Evolutionary conservation across 1,284 basidiomycete genomes (phyloP), one percentile per base, ranked within the genome.

Genomic region (Ustilago tritici): DNA sequence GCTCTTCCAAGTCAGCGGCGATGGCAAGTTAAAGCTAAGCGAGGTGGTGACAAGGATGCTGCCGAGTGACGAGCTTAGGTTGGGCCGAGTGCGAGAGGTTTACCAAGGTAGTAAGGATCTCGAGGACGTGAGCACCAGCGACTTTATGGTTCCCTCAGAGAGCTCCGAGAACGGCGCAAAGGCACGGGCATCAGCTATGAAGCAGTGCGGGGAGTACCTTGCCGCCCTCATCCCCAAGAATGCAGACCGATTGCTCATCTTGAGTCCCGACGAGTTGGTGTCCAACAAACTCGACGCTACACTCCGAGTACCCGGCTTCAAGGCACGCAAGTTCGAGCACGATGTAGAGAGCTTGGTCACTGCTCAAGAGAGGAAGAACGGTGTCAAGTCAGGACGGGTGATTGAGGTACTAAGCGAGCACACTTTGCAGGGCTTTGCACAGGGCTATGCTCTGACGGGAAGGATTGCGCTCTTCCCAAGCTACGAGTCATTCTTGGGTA

Each of bases 201-300:
- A 93, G 85, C 89, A 89, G 2, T 88, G 92, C 28, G 93, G 91
- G 15, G 87, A 84, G 38, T 90, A 91, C 71, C 86, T 93, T 11
- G 64, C 71, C 28, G 85, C 83, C 11, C 81, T 87, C 36, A 76
- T 87, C 59, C 74, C 88, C 76, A 91, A 91, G 69, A 95, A 95
- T 85, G 91, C 91, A 1, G 88, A 88, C 32, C 88, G 89, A 0
- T 95, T 95, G 89, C 90, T 94, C 60, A 92, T 95, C 70, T 95
- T 95, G 88, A 93, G 92, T n/a, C 94, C 94, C 0, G 94, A 96
- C 81, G 93, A 94, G 81, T 89, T 95, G n/a, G 91, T 91, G 9
- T 93, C 92, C 38, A 95, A 95, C 88, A 95, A 95, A 87, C 90
- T 96, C 19, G 92, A 93, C 82, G 92, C 90, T 3, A 90, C 92